Evolutionary conservation across 1,284 basidiomycete species (phyloP), one percentile per base, ranked within the genome.

Genomic region (Ganoderma leucocontextum): DNA sequence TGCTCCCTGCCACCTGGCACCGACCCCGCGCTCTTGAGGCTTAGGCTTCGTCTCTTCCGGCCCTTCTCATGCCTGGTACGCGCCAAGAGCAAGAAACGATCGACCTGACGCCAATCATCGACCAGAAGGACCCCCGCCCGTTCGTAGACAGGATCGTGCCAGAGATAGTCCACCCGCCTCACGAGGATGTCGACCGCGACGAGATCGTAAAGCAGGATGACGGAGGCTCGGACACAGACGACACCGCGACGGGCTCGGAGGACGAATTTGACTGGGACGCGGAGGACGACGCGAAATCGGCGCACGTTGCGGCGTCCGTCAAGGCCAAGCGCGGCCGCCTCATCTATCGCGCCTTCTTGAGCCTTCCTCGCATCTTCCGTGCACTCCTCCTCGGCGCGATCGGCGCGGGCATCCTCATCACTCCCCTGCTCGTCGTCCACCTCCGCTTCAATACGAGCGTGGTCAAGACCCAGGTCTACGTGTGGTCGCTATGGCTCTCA

Each of bases 231-330:
- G 73, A 75, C 64, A 59, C 87, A 4, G 88, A 89, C 70, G 84
- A 82, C n/a, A 85, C 87, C 7, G 85, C 81, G 41, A 91, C 90
- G 13, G 86, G 88, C 74, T 84, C 87, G 1, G 88, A 86, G 17
- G 91, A 91, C 74, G 89, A 92, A 74, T 92, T 93, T 73, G 85
- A 92, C 80, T 92, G 91, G 91, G 89, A 91, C 65, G 85, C 77
- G 35, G 82, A 82, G 62, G 82, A 91, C 67, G 87, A 89, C 61
- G 84, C 65, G 38, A 69, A 69, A 33, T 75, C 75, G 52, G 70
- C 74, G 39, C 58, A 66, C 60, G 58, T 64, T 19, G 75, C 74
- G 9, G 73, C 70, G 38, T 64, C 67, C 15, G 74, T 80, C 60
- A 85, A 83, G 73, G 88, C 83, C 9, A 86, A 82, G 75, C 82